Percentiles rank a stretch among this genome's conserved stretches.
phyloP scores from a whole-genome alignment of 768 basidiomycete genomes.

The Leucosporidium scottii region DNA sequence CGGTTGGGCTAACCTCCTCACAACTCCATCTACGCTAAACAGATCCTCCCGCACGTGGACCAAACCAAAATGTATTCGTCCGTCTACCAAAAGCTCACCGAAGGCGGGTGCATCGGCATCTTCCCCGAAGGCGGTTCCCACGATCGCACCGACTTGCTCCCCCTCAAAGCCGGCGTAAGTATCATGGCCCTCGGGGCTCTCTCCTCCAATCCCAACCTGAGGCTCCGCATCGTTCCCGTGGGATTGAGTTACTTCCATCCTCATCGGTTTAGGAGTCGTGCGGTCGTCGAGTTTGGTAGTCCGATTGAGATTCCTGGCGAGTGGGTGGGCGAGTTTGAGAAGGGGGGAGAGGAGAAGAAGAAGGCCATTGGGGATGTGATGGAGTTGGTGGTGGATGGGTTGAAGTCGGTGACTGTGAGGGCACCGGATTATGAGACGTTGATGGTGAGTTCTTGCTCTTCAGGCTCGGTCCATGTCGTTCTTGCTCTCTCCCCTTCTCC shows the following conservation, averaged over 20 bases:
- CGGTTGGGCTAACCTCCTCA: not conserved
- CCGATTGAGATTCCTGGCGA: constrained; percentile 88
- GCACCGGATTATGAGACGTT: constrained; percentile 96
- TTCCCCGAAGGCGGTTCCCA: constrained; percentile 99
- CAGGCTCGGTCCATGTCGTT: too few relatives aligned
- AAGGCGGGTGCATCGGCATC: constrained; percentile 88
- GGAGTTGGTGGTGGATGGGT: constrained; percentile 80
- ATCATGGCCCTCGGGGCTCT: constrained; percentile 98
- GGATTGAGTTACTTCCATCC: constrained; percentile 64
- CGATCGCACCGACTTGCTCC: constrained; percentile 90
- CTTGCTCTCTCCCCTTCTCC: too few relatives aligned
- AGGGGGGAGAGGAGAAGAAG: constrained; percentile 78
- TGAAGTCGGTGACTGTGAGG: constrained; percentile 92
- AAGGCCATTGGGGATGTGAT: constrained; percentile 84
- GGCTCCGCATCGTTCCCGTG: constrained; percentile 78
- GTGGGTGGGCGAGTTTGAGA: constrained; percentile 79
- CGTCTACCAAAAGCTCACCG: constrained; percentile 77
- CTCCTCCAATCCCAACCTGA: constrained; percentile 75
- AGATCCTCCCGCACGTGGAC: constrained; percentile 74
- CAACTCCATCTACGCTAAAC: not conserved
- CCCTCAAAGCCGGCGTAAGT: constrained; percentile 93
- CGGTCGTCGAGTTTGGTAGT: constrained; percentile 91
- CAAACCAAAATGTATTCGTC: constrained; percentile 90
- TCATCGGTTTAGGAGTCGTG: constrained; percentile 83
- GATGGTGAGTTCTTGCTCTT: constrained; percentile 61